Evolutionary conservation across 768 basidiomycete genomes (phyloP), one percentile per base, ranked within the genome.

Genomic region (Leccinum boreale): DNA sequence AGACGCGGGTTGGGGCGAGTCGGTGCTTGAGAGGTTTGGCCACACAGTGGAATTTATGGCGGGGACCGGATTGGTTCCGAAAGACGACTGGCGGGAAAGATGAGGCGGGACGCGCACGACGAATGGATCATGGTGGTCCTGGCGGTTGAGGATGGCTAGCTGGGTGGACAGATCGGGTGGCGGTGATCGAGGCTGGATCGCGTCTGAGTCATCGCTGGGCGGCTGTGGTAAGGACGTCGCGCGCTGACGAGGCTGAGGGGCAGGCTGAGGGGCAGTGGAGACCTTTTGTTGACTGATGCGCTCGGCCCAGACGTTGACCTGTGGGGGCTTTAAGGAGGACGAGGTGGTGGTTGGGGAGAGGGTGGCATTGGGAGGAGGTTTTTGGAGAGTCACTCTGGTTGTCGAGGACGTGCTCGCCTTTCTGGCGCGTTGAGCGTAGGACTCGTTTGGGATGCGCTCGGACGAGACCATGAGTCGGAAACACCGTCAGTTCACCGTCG

Each of bases 401-500:
- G 35, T 15, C 7, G 63, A 44, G 26, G 65, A 58, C 45, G 58
- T 44, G 50, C 52, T 63, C 53, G 79, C 79, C 65, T 77, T 80
- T 72, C 77, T 81, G 58, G 79, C 81, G 47, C 77, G 78, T 51
- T 83, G 77, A 36, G 82, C 82, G 62, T 87, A 87, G 28, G 85
- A 86, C 50, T 84, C 77, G 56, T 77, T 69, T 61, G 75, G 75
- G 45, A 69, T 70, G 52, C 72, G 73, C 56, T 68, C 65, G 49
- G 65, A 72, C 61, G 70, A 74, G 64, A 66, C 62, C 72, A 72
- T 72, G 28, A 29, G 28, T 69, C 65, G 45, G 50, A 60, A 31
- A 56, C 60, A 56, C 65, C 62, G 56, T 58, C 67, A 59, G 67
- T 58, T 24, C 57, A 50, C 51, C n/a, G 66, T 69, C 59, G 56